Conservation (phyloP, 2,329 filamentous ascomycete genomes). For the Fusarium sp. region DNA sequence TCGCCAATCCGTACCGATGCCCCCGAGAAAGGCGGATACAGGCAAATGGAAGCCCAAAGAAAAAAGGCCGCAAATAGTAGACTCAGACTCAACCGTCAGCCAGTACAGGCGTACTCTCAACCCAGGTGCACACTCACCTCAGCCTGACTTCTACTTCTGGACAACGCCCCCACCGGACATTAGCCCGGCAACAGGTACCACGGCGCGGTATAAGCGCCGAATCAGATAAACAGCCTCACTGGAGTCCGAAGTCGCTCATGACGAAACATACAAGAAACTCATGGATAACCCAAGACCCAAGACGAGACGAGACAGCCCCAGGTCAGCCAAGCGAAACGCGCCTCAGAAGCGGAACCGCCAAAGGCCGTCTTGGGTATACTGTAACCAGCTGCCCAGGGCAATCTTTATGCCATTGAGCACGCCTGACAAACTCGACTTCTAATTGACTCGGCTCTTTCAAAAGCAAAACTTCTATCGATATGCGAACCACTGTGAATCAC, state of each 20-base stretch:
- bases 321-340: constrained; percentile 17
- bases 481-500: constrained; percentile 5
- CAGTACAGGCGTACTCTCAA: constrained; percentile 34
- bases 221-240: constrained; percentile 31
- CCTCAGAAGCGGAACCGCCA: constrained; percentile 9
- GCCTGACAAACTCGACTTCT: neutral
- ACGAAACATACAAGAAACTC: constrained; percentile 23
- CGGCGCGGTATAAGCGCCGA: constrained; percentile 43
- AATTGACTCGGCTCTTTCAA: constrained; percentile 26
- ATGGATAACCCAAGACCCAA: constrained; percentile 9
- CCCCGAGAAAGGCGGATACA: constrained; percentile 36
- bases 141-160: constrained; percentile 4
- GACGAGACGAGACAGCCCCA: neutral
- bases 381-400: neutral
- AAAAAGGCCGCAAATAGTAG: constrained; percentile 43
- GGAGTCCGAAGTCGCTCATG: constrained; percentile 46
- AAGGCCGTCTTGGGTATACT: neutral
- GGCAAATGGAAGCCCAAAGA: constrained; percentile 32
- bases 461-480: constrained; percentile 8
- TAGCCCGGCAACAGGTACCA: constrained; percentile 39
- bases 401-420: constrained; percentile 5
- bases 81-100: constrained; percentile 13
- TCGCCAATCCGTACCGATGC: constrained; percentile 38
- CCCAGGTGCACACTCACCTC: constrained; percentile 31
- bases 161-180: constrained; percentile 39